Evolutionary conservation across 2,329 filamentous ascomycete species (phyloP).

Genomic region (Sclerotinia spermophila): DNA sequence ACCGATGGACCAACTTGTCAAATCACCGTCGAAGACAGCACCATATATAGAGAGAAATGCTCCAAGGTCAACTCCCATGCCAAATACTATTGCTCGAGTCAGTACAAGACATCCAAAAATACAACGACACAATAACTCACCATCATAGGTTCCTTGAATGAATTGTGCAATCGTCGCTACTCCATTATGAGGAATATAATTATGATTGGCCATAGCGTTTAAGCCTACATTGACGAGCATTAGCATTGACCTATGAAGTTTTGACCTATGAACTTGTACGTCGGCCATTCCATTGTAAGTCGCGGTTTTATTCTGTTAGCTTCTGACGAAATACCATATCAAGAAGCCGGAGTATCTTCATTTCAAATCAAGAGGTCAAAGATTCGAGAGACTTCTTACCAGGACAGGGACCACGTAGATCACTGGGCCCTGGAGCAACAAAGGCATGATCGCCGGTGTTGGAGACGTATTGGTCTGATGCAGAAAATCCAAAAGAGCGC

Average conservation of each 20-base stretch:
- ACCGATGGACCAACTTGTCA: conserved; percentile 50
- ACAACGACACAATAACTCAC: conserved; percentile 22
- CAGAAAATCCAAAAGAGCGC: conserved; percentile 21
- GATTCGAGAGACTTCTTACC: conserved; percentile 25
- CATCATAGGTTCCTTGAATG: conserved; percentile 34
- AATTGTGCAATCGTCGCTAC: conserved; percentile 35
- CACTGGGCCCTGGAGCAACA: conserved; percentile 23
- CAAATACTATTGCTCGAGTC: conserved; percentile 39
- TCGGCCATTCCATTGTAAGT: background rate
- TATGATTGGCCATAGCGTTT: conserved; percentile 44
- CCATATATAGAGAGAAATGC: conserved; percentile 43
- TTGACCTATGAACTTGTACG: too few species aligned
- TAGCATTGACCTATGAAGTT: background rate
- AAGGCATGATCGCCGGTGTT: conserved; percentile 25
- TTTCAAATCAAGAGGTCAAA: background rate
- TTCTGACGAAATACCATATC: too few species aligned
- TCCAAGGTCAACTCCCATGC: conserved; percentile 44
- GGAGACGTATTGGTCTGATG: conserved; percentile 28
- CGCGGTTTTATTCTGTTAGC: too few species aligned
- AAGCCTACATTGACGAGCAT: conserved; percentile 23
- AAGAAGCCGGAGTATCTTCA: too few species aligned
- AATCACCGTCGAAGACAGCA: conserved; percentile 47
- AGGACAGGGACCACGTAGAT: conserved; percentile 37
- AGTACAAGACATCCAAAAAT: background rate
- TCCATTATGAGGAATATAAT: conserved; percentile 42